These are phyloP conservation scores for Penicillium sp. DNA, from an alignment of 2,329 filamentous ascomycete species.

Conservation along the genomic window DNA sequence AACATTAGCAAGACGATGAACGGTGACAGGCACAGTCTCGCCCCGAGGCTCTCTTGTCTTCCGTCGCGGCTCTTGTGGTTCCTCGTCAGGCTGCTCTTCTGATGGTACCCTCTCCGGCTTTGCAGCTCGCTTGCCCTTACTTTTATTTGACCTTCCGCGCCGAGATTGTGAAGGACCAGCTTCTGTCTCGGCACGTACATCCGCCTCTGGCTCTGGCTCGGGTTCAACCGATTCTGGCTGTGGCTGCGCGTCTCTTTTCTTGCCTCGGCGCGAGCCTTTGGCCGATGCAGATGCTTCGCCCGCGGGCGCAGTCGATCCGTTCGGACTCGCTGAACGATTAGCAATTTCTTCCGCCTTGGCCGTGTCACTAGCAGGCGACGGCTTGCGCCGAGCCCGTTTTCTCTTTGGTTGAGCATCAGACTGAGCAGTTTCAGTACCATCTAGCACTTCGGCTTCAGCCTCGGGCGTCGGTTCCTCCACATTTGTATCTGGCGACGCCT, in stretches of 20 bases:
- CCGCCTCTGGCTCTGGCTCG: slow-evolving; percentile 13
- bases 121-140: slow-evolving; percentile 10
- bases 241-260: slow-evolving; percentile 16
- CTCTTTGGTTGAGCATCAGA: slow-evolving; percentile 6
- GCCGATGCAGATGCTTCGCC: slow-evolving; percentile 12
- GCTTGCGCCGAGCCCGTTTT: slow-evolving; percentile 17
- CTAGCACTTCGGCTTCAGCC: neutral
- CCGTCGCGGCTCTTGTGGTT: slow-evolving; percentile 22
- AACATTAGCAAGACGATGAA: slow-evolving; percentile 49
- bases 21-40: slow-evolving; percentile 48
- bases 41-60: slow-evolving; percentile 41
- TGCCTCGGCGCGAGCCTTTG: slow-evolving; percentile 17
- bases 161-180: slow-evolving; percentile 17
- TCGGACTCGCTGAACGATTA: neutral
- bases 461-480: neutral
- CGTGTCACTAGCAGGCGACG: slow-evolving; percentile 8
- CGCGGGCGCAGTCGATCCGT: neutral
- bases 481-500: neutral
- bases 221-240: slow-evolving; percentile 21
- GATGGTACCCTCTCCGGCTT: slow-evolving; percentile 9
- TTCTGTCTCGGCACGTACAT: slow-evolving; percentile 16
- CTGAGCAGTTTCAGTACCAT: neutral
- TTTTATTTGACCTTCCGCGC: slow-evolving; percentile 15
- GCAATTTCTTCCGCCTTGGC: slow-evolving; percentile 3
- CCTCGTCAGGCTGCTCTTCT: slow-evolving; percentile 23